Conservation (phyloP, 106 monocot genomes). For the Posidonia australis region DNA sequence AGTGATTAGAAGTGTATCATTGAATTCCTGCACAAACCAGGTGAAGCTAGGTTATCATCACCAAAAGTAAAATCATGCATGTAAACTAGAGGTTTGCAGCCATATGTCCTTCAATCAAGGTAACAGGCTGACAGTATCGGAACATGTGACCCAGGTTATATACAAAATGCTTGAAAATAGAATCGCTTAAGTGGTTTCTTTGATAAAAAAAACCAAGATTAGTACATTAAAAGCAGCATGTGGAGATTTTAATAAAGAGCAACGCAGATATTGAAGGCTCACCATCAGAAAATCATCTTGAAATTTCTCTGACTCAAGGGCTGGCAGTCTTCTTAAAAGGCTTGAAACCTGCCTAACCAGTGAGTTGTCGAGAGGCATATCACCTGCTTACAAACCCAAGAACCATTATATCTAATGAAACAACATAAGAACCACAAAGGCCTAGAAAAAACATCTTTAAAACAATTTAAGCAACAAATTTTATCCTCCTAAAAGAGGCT, state of each 20-base stretch:
- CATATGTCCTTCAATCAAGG: neutral
- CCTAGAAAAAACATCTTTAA: too few species aligned
- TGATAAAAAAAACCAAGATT: neutral
- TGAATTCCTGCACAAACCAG: slow-evolving; percentile 63
- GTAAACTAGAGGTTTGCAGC: neutral
- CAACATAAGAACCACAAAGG: neutral
- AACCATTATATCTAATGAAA: neutral
- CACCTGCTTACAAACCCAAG: slow-evolving; percentile 40
- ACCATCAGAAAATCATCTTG: slow-evolving; percentile 98
- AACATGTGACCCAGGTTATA: too few species aligned
- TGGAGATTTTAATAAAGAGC: neutral
- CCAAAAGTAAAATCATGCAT: neutral
- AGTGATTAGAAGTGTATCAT: slow-evolving; percentile 87
- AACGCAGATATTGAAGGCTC: neutral
- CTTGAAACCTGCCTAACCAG: slow-evolving; percentile 96
- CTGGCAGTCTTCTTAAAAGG: slow-evolving; percentile 88
- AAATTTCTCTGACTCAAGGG: slow-evolving; percentile 96
- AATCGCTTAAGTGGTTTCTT: neutral
- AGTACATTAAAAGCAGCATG: neutral
- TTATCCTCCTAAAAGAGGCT: too few species aligned
- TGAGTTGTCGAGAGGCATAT: slow-evolving; percentile 81
- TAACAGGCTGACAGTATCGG: neutral
- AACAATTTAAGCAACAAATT: too few species aligned
- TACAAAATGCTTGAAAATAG: neutral
- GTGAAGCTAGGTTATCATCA: neutral